Conservation (phyloP, 1,284 basidiomycete genomes). For the Cutaneotrichosporon dermatis region DNA sequence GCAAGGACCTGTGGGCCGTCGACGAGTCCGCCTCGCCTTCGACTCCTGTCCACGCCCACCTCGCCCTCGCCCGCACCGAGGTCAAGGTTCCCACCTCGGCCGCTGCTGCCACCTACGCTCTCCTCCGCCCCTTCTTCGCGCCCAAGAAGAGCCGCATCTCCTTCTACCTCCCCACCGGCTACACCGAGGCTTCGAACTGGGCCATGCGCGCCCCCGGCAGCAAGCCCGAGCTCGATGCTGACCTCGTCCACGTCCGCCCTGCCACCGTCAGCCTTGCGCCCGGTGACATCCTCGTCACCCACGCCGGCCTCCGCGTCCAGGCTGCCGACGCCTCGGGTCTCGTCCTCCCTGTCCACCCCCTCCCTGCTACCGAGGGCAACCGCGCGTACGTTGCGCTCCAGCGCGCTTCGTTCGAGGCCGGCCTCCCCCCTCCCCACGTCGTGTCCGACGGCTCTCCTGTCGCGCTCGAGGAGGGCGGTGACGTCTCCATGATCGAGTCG, state of each 20-base stretch:
- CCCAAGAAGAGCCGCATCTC: slow-evolving; percentile 33
- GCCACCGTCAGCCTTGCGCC: slow-evolving; percentile 26
- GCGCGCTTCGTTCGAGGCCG: slow-evolving; percentile 35
- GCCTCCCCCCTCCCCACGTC: slow-evolving; percentile 33
- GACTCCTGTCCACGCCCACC: slow-evolving; percentile 32
- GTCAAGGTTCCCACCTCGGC: slow-evolving; percentile 24
- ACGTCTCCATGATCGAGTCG: slow-evolving; percentile 18
- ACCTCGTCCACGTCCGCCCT: slow-evolving; percentile 23
- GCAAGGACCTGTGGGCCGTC: slow-evolving; percentile 16
- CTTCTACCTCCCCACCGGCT: slow-evolving; percentile 34
- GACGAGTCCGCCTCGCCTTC: slow-evolving; percentile 6
- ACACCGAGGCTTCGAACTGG: slow-evolving; percentile 40
- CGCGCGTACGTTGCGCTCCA: slow-evolving; percentile 26
- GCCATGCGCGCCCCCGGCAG: slow-evolving; percentile 6
- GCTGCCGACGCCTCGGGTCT: slow-evolving; percentile 17
- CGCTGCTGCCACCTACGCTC: slow-evolving; percentile 36
- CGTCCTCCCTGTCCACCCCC: slow-evolving; percentile 33
- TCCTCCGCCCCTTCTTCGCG: slow-evolving; percentile 39
- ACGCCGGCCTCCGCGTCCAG: slow-evolving; percentile 26
- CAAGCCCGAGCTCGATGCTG: slow-evolving; percentile 18
- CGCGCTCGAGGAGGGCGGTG: slow-evolving; percentile 28
- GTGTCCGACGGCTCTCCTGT: slow-evolving; percentile 17
- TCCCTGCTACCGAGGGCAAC: slow-evolving; percentile 23
- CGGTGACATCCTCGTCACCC: slow-evolving; percentile 39
- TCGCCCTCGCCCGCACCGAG: slow-evolving; percentile 33